Conservation (phyloP, 192 early-diverging fungal species). For the Allomyces macrogynus region DNA sequence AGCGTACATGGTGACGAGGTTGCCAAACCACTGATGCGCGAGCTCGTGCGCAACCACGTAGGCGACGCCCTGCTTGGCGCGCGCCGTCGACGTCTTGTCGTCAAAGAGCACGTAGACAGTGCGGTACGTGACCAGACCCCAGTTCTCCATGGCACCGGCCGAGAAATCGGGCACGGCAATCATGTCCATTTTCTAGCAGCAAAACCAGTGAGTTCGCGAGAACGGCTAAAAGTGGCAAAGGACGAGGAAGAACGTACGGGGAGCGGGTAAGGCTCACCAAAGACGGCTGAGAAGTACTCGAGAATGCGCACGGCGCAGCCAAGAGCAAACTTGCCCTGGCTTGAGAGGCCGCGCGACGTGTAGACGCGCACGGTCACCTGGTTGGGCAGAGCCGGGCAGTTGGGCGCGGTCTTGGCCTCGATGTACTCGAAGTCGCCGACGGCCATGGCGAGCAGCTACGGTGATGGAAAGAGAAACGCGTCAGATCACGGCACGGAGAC, state of each 20-base stretch:
- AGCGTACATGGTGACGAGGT: conserved; percentile 54
- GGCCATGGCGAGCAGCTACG: conserved; percentile 39
- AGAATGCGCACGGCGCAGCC: conserved; percentile 40
- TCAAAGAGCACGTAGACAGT: conserved; percentile 40
- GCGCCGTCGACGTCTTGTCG: conserved; percentile 24
- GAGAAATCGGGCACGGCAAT: conserved; percentile 64
- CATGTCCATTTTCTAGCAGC: conserved; percentile 28
- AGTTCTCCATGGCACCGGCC: conserved; percentile 75
- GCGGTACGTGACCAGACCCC: conserved; percentile 64
- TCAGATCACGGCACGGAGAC: too few relatives aligned
- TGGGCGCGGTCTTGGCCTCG: conserved; percentile 31
- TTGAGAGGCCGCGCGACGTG: conserved; percentile 34
- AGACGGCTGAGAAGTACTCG: conserved; percentile 51
- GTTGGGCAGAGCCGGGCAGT: conserved; percentile 17
- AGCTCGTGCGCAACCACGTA: conserved; percentile 61
- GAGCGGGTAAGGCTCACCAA: conserved; percentile 48
- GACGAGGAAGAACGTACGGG: conserved; percentile 17
- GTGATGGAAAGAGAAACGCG: background rate
- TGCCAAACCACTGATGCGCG: conserved; percentile 72
- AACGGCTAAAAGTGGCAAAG: background rate
- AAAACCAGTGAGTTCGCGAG: too few relatives aligned
- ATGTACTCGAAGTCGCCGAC: conserved; percentile 64
- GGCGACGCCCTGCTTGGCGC: conserved; percentile 39
- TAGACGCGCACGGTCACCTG: conserved; percentile 39
- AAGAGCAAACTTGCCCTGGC: conserved; percentile 46